phyloP scores from a whole-genome alignment of 495 filamentous ascomycete species.

The Neurospora sp. region DNA sequence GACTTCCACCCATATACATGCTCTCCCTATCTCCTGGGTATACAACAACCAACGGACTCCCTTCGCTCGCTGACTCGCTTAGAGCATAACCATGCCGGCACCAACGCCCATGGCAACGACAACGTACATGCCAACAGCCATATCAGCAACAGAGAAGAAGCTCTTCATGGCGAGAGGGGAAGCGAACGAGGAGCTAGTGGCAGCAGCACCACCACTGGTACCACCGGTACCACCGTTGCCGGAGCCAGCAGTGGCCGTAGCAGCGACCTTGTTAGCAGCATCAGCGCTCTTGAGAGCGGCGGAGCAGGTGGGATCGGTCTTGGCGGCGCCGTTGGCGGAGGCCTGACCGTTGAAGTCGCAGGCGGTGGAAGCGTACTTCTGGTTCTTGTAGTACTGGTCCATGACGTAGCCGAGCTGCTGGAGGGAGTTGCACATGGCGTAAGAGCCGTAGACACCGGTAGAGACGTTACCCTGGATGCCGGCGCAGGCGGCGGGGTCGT shows the following conservation, averaged over 20 bases:
- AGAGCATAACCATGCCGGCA: conserved; percentile 68
- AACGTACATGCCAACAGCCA: conserved; percentile 60
- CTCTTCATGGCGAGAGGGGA: conserved; percentile 35
- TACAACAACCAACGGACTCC: not conserved
- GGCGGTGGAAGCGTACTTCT: conserved; percentile 44
- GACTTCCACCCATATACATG: not conserved
- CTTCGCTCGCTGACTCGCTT: conserved; percentile 18
- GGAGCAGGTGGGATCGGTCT: conserved; percentile 10
- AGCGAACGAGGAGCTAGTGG: conserved; percentile 24
- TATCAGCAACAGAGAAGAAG: conserved; percentile 49
- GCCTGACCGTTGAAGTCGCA: conserved; percentile 60
- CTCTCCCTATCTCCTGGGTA: not conserved
- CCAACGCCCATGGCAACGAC: conserved; percentile 58
- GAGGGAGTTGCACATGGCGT: conserved; percentile 73
- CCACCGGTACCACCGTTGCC: conserved; percentile 22
- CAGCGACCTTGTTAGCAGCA: conserved; percentile 34
- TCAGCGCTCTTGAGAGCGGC: conserved; percentile 13
- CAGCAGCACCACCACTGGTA: conserved; percentile 20
- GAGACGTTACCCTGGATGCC: conserved; percentile 64
- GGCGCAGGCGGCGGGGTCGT: conserved; percentile 43
- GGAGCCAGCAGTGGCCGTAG: conserved; percentile 34
- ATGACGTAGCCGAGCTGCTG: conserved; percentile 75
- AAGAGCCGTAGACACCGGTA: conserved; percentile 74
- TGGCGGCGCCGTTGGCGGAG: conserved; percentile 6
- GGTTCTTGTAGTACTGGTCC: conserved; percentile 66